Conservation (phyloP, 495 filamentous ascomycete species). For the Trichoderma erinaceum region DNA sequence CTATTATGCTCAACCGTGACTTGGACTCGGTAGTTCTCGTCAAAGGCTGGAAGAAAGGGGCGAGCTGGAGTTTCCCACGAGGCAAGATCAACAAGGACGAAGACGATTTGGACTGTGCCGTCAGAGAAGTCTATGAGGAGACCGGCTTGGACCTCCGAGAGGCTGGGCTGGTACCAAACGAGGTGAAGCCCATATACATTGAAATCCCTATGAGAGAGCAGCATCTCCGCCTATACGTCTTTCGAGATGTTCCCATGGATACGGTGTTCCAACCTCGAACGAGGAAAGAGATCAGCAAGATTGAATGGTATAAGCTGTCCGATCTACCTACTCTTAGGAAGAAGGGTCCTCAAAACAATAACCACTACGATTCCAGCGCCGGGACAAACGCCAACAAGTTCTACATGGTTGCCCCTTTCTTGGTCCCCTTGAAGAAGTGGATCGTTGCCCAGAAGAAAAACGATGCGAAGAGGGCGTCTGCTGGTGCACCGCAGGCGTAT, state of each 20-base stretch:
- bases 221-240: slow-evolving; percentile 84
- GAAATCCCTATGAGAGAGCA: slow-evolving; percentile 87
- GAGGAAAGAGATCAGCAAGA: slow-evolving; percentile 94
- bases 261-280: slow-evolving; percentile 83
- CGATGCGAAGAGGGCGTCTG: slow-evolving; percentile 40
- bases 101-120: slow-evolving; percentile 82
- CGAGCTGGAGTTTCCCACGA: slow-evolving; percentile 92
- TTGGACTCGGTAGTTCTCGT: slow-evolving; percentile 92
- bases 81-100: slow-evolving; percentile 98
- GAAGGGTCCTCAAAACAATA: slow-evolving; percentile 50
- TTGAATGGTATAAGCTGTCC: slow-evolving; percentile 83
- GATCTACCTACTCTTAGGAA: slow-evolving; percentile 80
- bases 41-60: slow-evolving; percentile 94
- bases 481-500: slow-evolving; percentile 9
- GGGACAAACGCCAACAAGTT: slow-evolving; percentile 73
- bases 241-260: slow-evolving; percentile 78
- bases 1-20: slow-evolving; percentile 79
- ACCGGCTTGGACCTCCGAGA: slow-evolving; percentile 78
- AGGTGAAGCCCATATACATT: slow-evolving; percentile 67
- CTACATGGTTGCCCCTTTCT: slow-evolving; percentile 95
- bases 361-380: slow-evolving; percentile 39
- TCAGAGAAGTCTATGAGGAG: slow-evolving; percentile 92
- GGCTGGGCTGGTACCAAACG: slow-evolving; percentile 64
- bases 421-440: slow-evolving; percentile 84
- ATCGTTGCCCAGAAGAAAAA: slow-evolving; percentile 72